Percentiles rank a stretch among this genome's conserved stretches.
Conservation (phyloP, 2,329 filamentous ascomycete species). For the Trichophyton simii region DNA sequence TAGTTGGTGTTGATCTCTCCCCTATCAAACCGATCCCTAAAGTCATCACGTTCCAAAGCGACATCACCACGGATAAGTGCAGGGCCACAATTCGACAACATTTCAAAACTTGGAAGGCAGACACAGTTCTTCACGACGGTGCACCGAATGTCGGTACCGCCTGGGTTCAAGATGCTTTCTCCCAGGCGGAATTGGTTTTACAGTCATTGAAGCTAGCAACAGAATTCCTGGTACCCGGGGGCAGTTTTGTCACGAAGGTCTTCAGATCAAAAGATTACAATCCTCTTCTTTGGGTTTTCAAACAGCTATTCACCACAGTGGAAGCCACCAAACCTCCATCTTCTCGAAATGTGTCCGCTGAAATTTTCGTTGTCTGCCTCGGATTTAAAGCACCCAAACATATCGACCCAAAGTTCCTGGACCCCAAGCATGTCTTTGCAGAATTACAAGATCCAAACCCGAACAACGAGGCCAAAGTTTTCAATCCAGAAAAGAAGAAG, state of each 20-base stretch:
- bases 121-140: slow-evolving; percentile 91
- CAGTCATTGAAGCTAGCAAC: slow-evolving; percentile 88
- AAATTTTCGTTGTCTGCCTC: slow-evolving; percentile 95
- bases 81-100: slow-evolving; percentile 78
- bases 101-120: slow-evolving; percentile 90
- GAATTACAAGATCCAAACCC: slow-evolving; percentile 74
- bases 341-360: slow-evolving; percentile 88
- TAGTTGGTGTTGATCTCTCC: slow-evolving; percentile 84
- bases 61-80: slow-evolving; percentile 96
- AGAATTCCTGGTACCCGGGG: slow-evolving; percentile 79
- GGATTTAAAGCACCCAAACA: slow-evolving; percentile 92
- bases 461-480: slow-evolving; percentile 96
- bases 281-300: slow-evolving; percentile 89
- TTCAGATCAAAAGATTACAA: slow-evolving; percentile 98
- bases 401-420: slow-evolving; percentile 84
- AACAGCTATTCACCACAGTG: slow-evolving; percentile 87
- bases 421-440: slow-evolving; percentile 79
- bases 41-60: slow-evolving; percentile 90
- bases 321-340: slow-evolving; percentile 96
- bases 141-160: slow-evolving; percentile 96
- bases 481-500: slow-evolving; percentile 96
- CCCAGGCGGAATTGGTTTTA: slow-evolving; percentile 83
- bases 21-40: slow-evolving; percentile 93
- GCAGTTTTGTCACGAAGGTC: slow-evolving; percentile 93
- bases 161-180: slow-evolving; percentile 97